A percentile compares a stretch with the other conserved stretches of the same genome.
Conservation (phyloP, 352 stramenopile species). For the Globisporangium megalacanthum region DNA sequence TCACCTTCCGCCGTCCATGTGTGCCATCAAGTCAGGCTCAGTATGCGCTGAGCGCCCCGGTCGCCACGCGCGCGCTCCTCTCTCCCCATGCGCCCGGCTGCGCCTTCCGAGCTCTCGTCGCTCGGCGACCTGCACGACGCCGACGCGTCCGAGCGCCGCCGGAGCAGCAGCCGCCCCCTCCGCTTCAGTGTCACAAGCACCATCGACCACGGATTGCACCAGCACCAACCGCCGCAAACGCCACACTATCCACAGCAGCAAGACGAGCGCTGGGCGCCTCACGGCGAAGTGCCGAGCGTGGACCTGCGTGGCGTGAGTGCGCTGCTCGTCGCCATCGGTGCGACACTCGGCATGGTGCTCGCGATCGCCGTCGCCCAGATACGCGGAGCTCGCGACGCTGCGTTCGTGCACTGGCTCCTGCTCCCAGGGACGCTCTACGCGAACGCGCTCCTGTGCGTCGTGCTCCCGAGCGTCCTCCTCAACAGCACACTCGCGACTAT, state of each 20-base stretch:
- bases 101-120: conserved; percentile 12
- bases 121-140: conserved; percentile 13
- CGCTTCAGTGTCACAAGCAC: neutral
- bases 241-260: neutral
- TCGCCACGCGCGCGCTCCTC: neutral
- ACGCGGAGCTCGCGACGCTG: conserved; percentile 11
- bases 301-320: conserved; percentile 13
- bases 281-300: conserved; percentile 7
- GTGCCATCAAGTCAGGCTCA: no score
- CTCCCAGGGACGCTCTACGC: conserved; percentile 32
- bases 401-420: conserved; percentile 11
- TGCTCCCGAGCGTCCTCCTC: conserved; percentile 33
- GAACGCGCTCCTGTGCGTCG: conserved; percentile 30
- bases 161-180: conserved; percentile 1
- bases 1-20: neutral
- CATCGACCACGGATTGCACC: neutral
- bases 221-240: neutral
- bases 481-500: conserved; percentile 38
- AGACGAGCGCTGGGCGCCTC: no score
- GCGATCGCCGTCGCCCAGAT: conserved; percentile 18
- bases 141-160: conserved; percentile 3
- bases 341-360: conserved; percentile 20
- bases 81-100: conserved; percentile 3
- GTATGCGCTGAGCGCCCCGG: no score
- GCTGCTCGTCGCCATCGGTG: conserved; percentile 20